Conservation (phyloP, 306 rosid species). For the Sphenostylis stenocarpa region DNA sequence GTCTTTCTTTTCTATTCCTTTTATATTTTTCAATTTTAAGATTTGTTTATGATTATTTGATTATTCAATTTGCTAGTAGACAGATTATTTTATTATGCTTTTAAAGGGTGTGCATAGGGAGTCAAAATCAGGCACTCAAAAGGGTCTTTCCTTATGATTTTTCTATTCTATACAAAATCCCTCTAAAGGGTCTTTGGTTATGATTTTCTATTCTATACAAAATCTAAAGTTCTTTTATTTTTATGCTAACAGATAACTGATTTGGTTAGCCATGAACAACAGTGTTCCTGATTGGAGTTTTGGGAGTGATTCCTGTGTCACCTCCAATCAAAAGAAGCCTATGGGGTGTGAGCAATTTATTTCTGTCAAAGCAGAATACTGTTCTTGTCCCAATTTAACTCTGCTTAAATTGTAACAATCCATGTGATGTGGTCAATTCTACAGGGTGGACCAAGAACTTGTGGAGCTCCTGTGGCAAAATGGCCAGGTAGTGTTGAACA, state of each 20-base stretch:
- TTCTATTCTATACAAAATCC: slow-evolving; percentile 17
- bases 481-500: slow-evolving; percentile 80
- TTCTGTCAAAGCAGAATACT: slow-evolving; percentile 21
- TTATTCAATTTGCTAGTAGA: slow-evolving; percentile 6
- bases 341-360: slow-evolving; percentile 61
- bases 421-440: slow-evolving; percentile 36
- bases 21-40: not conserved
- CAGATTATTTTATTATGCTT: slow-evolving; percentile 29
- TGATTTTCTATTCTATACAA: slow-evolving; percentile 1
- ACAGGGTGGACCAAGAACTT: slow-evolving; percentile 73
- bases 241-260: slow-evolving; percentile 41
- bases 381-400: slow-evolving; percentile 27
- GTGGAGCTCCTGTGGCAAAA: slow-evolving; percentile 86
- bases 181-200: slow-evolving; percentile 7
- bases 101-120: not conserved
- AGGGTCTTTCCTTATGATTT: slow-evolving; percentile 4
- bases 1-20: slow-evolving; percentile 22
- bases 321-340: slow-evolving; percentile 63
- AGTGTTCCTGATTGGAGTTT: slow-evolving; percentile 68
- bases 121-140: slow-evolving; percentile 24
- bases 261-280: slow-evolving; percentile 62
- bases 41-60: slow-evolving; percentile 19
- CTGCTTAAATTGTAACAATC: slow-evolving; percentile 23
- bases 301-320: slow-evolving; percentile 52
- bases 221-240: slow-evolving; percentile 29